A percentile compares a stretch with the other conserved stretches of the same genome.
phyloP scores from a whole-genome alignment of 371 early-diverging fungal genomes.

The Furculomyces boomerangus region DNA sequence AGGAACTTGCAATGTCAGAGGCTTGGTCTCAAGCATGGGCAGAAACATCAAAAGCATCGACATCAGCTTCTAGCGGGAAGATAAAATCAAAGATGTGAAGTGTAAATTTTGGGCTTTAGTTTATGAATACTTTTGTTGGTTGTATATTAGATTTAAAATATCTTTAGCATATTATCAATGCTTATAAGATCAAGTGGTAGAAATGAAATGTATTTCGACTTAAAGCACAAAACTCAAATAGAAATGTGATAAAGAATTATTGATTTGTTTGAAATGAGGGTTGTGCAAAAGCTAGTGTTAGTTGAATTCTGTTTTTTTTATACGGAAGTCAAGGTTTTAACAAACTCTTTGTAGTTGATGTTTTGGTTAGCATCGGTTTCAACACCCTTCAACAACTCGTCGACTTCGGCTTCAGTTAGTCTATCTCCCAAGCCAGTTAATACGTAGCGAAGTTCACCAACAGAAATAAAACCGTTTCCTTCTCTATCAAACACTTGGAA shows the following conservation, averaged over 20 bases:
- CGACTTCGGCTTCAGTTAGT: constrained; percentile 77
- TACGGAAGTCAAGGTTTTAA: constrained; percentile 18
- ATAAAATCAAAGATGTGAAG: constrained; percentile 12
- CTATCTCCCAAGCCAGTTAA: constrained; percentile 91
- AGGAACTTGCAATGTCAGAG: constrained; percentile 21
- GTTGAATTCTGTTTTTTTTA: not conserved
- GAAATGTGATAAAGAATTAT: too few species aligned
- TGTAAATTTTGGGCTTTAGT: too few species aligned
- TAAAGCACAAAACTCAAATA: too few species aligned
- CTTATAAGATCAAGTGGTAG: too few species aligned
- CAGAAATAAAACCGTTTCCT: constrained; percentile 76
- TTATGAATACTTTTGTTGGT: too few species aligned
- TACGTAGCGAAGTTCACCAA: constrained; percentile 85
- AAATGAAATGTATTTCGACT: too few species aligned
- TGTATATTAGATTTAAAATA: too few species aligned
- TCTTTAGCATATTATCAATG: too few species aligned
- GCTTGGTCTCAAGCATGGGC: constrained; percentile 26
- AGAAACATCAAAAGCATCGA: constrained; percentile 16
- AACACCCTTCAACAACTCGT: constrained; percentile 70
- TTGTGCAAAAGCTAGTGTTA: not conserved
- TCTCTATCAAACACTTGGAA: constrained; percentile 97
- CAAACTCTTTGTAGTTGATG: constrained; percentile 58
- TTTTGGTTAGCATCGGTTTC: constrained; percentile 59
- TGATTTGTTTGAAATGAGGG: too few species aligned
- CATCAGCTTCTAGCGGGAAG: constrained; percentile 5